Evolutionary conservation across 2,329 filamentous ascomycete species (phyloP), one percentile per base, ranked within the genome.

Genomic region (Pseudocercospora cruenta): DNA sequence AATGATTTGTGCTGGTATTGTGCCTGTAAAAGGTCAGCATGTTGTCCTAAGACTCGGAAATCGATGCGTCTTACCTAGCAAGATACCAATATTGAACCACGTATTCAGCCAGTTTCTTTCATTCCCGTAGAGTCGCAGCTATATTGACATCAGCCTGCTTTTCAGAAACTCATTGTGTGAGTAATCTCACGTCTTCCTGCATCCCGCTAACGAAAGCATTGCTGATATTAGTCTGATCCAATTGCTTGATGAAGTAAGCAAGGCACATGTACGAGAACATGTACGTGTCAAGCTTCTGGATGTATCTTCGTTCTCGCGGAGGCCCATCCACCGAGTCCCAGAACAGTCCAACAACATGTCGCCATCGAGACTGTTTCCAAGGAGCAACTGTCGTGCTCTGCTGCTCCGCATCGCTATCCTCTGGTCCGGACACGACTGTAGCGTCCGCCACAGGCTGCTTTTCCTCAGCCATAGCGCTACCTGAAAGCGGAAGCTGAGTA

Each of bases 121-220:
- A 22, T 80, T 80, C 1, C 78, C 78, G 78, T 62, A 55, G 24
- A 62, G 33, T 43, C 70, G 65, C 36, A 81, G 66, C 45, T 49
- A 24, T 22, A 5, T 10, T 9, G n/a, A 10, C 19, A 49, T 49
- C 45, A 49, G 45, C 22, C 45, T 21, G n/a, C n/a, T n/a, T n/a
- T n/a, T n/a, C n/a, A n/a, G n/a, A n/a, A n/a, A n/a, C n/a, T n/a
- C n/a, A n/a, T 33, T 33, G 7, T n/a, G 4, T 10, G 31, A 33
- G 7, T 33, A 10, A 33, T 12, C 45, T 21, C 45, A 49, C n/a
- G 55, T 81, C 79, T 66, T 80, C 79, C 64, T 76, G 76, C 80
- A 81, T 81, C 3, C 80, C 80, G 53, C 76, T 72, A 6, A 81
- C 76, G 63, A 80, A 81, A 6, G 79, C 79, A 70, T 81, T 81